phyloP scores from a whole-genome alignment of 1,284 basidiomycete species.

The Cutaneotrichosporon cyanovorans region DNA sequence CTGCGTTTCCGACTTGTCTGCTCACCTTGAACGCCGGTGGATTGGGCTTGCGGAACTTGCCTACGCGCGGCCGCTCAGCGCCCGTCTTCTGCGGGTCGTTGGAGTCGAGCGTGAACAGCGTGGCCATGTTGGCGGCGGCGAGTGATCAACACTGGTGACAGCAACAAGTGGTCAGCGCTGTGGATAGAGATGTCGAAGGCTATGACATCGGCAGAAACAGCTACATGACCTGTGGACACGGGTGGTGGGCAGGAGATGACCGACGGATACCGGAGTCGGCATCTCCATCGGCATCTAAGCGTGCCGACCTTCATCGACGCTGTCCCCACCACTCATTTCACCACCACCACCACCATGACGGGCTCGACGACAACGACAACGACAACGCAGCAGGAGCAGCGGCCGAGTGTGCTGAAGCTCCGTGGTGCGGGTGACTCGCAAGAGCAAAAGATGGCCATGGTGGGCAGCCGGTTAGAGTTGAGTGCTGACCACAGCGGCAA shows the following conservation, averaged over 20 bases:
- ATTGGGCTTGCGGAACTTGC: conserved; percentile 18
- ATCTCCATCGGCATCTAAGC: no score
- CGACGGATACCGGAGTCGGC: no score
- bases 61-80: conserved; percentile 4
- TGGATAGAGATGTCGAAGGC: no score
- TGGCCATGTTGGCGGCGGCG: neutral
- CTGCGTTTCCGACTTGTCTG: neutral
- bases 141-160: no score
- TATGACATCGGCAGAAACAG: no score
- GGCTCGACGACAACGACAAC: neutral
- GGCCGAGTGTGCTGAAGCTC: conserved; percentile 3
- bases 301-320: no score
- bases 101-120: conserved; percentile 2
- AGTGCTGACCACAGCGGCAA: conserved; percentile 40
- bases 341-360: neutral
- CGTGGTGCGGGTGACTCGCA: neutral
- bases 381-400: neutral
- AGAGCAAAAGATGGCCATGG: neutral
- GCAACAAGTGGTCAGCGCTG: no score
- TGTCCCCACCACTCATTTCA: no score
- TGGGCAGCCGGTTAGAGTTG: neutral
- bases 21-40: conserved; percentile 20
- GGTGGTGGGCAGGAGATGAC: no score
- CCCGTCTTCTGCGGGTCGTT: conserved; percentile 1
- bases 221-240: no score